Percentiles rank a stretch among this genome's conserved stretches.
Evolutionary conservation across 768 basidiomycete species (phyloP).

Genomic region (Amanita thiersii): DNA sequence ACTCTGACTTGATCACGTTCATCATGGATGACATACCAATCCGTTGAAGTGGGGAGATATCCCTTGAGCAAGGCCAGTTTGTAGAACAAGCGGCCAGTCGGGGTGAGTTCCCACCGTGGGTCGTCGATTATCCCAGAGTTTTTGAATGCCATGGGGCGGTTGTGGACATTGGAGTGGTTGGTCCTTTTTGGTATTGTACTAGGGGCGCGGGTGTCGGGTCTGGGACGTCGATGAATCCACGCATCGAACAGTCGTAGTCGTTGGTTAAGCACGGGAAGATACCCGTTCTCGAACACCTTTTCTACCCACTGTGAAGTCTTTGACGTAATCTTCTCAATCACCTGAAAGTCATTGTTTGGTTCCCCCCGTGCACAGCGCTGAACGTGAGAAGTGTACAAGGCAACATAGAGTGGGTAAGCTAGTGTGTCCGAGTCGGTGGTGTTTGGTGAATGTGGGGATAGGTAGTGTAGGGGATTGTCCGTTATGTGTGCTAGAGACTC

Average conservation of each 20-base stretch:
- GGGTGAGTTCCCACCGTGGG: conserved; percentile 18
- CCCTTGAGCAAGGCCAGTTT: conserved; percentile 37
- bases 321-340: conserved; percentile 14
- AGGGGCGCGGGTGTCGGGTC: too few relatives aligned
- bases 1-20: neutral
- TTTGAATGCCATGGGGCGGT: neutral
- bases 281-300: conserved; percentile 18
- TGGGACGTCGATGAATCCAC: conserved; percentile 8
- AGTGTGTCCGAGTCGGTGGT: too few relatives aligned
- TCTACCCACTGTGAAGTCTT: conserved; percentile 28
- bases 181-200: too few relatives aligned
- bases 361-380: too few relatives aligned
- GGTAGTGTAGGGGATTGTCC: too few relatives aligned
- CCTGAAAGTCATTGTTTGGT: conserved; percentile 10
- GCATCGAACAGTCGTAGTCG: conserved; percentile 16
- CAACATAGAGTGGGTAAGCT: too few relatives aligned
- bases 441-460: too few relatives aligned
- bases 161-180: too few relatives aligned
- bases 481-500: too few relatives aligned
- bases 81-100: conserved; percentile 27
- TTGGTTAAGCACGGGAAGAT: conserved; percentile 24
- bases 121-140: conserved; percentile 3
- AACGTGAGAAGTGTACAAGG: too few relatives aligned
- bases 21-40: neutral
- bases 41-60: conserved; percentile 22